These are phyloP conservation scores for Amesomyces nigricolor DNA, from an alignment of 2,329 filamentous ascomycete species.

Conservation along the genomic window DNA sequence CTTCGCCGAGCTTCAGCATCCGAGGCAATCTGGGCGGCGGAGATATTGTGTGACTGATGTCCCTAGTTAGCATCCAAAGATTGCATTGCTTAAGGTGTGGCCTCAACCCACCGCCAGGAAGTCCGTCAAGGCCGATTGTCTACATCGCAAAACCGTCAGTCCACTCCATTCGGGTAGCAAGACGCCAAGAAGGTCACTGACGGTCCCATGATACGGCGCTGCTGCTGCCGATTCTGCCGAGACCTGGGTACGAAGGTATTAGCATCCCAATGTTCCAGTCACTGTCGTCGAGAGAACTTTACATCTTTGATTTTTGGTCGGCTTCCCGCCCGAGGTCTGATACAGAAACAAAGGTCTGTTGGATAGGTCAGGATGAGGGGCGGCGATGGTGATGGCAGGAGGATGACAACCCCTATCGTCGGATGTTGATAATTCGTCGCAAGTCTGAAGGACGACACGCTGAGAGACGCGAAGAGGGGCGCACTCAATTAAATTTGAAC, in stretches of 20 bases:
- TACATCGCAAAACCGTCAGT: constrained; percentile 15
- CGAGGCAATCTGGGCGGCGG: constrained; percentile 48
- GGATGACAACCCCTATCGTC: background rate
- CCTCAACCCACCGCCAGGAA: constrained; percentile 42
- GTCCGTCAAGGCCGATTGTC: constrained; percentile 49
- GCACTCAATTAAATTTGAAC: constrained; percentile 23
- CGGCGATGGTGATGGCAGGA: no score
- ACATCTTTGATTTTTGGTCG: constrained; percentile 13
- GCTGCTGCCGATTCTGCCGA: constrained; percentile 16
- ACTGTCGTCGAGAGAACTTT: background rate
- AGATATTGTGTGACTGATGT: constrained; percentile 64
- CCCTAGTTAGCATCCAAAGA: constrained; percentile 1
- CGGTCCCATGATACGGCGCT: constrained; percentile 32
- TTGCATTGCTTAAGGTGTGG: background rate
- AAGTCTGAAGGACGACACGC: constrained; percentile 11
- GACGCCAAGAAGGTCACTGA: constrained; percentile 19
- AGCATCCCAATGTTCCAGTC: background rate
- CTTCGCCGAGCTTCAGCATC: constrained; percentile 46
- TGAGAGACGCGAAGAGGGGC: constrained; percentile 27
- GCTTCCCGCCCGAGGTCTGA: background rate
- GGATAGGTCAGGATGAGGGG: no score
- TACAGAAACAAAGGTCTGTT: no score
- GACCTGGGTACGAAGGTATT: constrained; percentile 18
- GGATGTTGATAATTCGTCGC: background rate
- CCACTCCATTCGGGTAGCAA: background rate